Evolutionary conservation across 2,329 filamentous ascomycete genomes (phyloP).

Genomic region (Aspergillus luchuensis): DNA sequence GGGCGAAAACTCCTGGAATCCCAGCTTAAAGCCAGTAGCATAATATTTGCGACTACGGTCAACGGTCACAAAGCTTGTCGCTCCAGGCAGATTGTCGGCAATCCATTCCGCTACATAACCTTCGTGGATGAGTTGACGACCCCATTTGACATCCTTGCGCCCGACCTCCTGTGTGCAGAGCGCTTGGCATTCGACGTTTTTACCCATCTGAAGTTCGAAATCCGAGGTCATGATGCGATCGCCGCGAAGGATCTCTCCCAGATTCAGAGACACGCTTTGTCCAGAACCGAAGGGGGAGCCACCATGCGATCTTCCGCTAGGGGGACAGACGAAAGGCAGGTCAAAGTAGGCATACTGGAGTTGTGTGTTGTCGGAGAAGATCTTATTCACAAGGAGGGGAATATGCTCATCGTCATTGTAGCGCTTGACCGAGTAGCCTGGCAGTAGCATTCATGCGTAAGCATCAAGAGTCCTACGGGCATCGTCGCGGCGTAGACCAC

Average conservation of each 20-base stretch:
- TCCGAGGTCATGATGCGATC: constrained; percentile 84
- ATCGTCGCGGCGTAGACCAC: constrained; percentile 19
- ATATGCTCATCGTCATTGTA: constrained; percentile 76
- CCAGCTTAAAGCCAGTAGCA: constrained; percentile 84
- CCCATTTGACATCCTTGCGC: constrained; percentile 65
- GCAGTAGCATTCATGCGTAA: background rate
- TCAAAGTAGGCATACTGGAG: constrained; percentile 91
- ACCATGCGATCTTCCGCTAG: constrained; percentile 66
- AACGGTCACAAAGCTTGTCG: constrained; percentile 83
- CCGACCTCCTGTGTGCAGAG: constrained; percentile 71
- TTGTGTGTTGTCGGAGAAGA: constrained; percentile 85
- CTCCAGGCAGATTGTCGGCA: constrained; percentile 85
- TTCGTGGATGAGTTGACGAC: constrained; percentile 71
- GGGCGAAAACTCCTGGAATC: constrained; percentile 68
- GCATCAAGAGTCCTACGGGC: background rate
- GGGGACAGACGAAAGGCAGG: constrained; percentile 82
- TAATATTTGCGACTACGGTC: constrained; percentile 87
- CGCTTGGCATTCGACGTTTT: constrained; percentile 70
- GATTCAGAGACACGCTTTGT: constrained; percentile 76
- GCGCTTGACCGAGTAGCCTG: constrained; percentile 80
- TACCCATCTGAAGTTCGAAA: constrained; percentile 75
- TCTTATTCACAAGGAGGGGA: constrained; percentile 87
- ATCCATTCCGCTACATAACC: constrained; percentile 93
- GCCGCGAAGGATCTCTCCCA: constrained; percentile 83
- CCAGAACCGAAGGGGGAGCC: constrained; percentile 72